Base-by-base conservation (phyloP, 768 basidiomycete species). In the Amanita thiersii region DNA sequence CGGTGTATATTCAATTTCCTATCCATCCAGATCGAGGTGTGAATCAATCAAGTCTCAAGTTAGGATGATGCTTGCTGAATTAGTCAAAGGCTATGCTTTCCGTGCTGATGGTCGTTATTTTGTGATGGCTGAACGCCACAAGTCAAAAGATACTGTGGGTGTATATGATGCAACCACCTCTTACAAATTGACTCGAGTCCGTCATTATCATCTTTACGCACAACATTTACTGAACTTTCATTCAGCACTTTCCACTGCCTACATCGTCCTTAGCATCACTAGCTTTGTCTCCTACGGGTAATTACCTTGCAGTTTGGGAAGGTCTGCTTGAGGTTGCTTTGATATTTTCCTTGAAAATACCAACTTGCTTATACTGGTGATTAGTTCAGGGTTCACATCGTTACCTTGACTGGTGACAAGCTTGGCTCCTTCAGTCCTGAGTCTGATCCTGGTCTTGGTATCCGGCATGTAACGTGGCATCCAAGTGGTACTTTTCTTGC, bases 1-100 rank as follows among this genome's bases (percentile, higher is more conserved):
- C 85, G n/a, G 85, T 77, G 0, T 81, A 90, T 51, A 87, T 93
- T 24, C 89, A 92, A 54, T 86, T 78, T 56, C 88, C 89, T 15
- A 70, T 90, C 21, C 79, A 88, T 58, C 79, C 81, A 24, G 85
- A 86, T 53, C 73, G 70, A 75, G 87, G 87, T 86, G n/a, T n/a
- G 58, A 35, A 53, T 39, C 19, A 31, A 4, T n/a, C 40, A 43
- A 23, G 8, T 25, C 41, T 36, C 7, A 19, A 17, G 18, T 11
- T 14, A 11, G 23, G 5, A 23, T 25, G 26, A 30, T 24, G 17
- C 14, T n/a, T 23, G 8, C 24, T 24, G n/a, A 17, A 25, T 36
- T 30, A 24, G 18, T 37, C 23, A 40, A 41, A 89, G 87, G 83
- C 26, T 86, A 81, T 58, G 70, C 82, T 18, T 90, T 89, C 56